Evolutionary conservation across 1,284 basidiomycete species (phyloP).

Genomic region (Mycosarcoma mackinlayi): DNA sequence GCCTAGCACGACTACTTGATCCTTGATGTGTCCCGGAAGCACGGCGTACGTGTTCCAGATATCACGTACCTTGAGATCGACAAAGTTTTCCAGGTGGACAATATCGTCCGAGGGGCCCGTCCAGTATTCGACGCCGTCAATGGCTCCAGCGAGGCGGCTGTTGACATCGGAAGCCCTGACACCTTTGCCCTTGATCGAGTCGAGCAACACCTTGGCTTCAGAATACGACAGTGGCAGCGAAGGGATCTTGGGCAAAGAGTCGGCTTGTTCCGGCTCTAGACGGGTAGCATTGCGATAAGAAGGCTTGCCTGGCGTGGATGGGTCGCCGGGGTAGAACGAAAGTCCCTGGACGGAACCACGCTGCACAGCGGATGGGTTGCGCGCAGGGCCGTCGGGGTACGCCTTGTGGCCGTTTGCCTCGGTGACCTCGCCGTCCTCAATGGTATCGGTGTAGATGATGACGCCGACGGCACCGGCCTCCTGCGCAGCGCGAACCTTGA

Average conservation of each 20-base stretch:
- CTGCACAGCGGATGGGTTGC: conserved; percentile 78
- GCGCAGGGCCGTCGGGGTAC: conserved; percentile 86
- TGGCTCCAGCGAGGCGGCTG: conserved; percentile 70
- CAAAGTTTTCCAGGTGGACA: conserved; percentile 52
- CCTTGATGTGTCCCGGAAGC: conserved; percentile 86
- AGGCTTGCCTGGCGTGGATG: conserved; percentile 86
- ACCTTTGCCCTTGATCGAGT: conserved; percentile 69
- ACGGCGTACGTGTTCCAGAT: conserved; percentile 84
- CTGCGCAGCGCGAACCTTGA: conserved; percentile 83
- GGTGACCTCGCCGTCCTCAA: conserved; percentile 85
- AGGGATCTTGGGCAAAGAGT: conserved; percentile 83
- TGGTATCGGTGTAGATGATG: conserved; percentile 86
- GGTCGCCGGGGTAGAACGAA: conserved; percentile 82
- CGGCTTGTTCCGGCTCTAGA: conserved; percentile 71
- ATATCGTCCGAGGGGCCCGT: conserved; percentile 69
- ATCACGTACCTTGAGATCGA: conserved; percentile 52
- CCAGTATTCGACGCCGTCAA: conserved; percentile 71
- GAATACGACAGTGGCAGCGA: conserved; percentile 75
- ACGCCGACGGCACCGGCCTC: conserved; percentile 77
- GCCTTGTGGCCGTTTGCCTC: conserved; percentile 74
- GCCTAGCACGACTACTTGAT: conserved; percentile 84
- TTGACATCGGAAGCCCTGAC: conserved; percentile 74
- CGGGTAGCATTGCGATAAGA: conserved; percentile 85
- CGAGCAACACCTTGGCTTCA: conserved; percentile 71
- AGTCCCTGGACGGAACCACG: conserved; percentile 85